phyloP scores from a whole-genome alignment of 2,329 filamentous ascomycete species.

The Ceratocystis papillata region DNA sequence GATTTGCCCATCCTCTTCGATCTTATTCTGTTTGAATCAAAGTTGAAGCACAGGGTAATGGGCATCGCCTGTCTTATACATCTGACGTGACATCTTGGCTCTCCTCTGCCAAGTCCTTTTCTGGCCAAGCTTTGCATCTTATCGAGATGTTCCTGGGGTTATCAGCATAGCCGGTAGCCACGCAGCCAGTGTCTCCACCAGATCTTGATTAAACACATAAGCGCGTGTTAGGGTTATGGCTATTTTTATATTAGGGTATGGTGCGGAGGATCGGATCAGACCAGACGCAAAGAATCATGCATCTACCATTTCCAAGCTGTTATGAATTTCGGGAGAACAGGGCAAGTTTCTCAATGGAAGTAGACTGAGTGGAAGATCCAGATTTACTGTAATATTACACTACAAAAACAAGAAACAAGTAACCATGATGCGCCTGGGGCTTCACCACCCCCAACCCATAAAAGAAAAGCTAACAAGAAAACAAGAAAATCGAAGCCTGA shows the following conservation, averaged over 20 bases:
- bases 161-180: neutral
- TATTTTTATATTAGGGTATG: too few relatives aligned
- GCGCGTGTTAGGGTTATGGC: neutral
- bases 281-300: too few relatives aligned
- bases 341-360: too few relatives aligned
- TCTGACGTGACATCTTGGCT: neutral
- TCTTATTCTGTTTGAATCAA: neutral
- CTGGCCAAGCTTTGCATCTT: neutral
- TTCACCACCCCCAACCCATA: constrained; percentile 5
- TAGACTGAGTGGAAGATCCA: neutral
- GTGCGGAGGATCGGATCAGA: too few relatives aligned
- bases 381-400: constrained; percentile 4
- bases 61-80: neutral
- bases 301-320: too few relatives aligned
- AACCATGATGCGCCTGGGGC: constrained; percentile 12
- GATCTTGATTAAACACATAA: neutral
- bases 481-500: neutral
- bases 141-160: neutral
- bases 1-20: too few relatives aligned
- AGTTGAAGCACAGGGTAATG: neutral
- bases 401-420: constrained; percentile 5
- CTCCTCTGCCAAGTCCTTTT: neutral
- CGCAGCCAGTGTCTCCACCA: neutral
- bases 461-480: neutral
- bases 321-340: too few relatives aligned